Conservation (phyloP, 75 land plant species). For the Selaginella tamariscina region DNA sequence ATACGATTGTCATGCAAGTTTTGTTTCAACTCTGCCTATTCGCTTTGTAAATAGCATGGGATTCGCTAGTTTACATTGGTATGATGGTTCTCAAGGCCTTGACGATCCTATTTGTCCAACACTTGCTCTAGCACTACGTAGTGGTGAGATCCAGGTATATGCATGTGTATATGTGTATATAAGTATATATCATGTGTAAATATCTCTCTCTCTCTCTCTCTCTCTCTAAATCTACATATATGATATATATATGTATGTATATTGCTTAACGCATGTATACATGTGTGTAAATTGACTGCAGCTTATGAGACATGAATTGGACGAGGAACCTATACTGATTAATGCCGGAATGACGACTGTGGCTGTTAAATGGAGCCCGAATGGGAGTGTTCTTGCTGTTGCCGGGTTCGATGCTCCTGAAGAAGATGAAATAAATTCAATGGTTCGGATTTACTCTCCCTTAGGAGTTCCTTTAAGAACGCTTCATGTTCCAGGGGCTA, state of each 20-base stretch:
- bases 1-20: conserved; percentile 25
- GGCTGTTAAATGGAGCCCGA: conserved; percentile 30
- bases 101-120: conserved; percentile 26
- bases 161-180: too few relatives aligned
- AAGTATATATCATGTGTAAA: background rate
- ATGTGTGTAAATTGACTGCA: conserved; percentile 12
- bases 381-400: conserved; percentile 30
- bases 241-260: too few relatives aligned
- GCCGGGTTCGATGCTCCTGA: conserved; percentile 23
- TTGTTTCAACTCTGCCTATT: conserved; percentile 22
- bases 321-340: conserved; percentile 30
- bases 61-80: conserved; percentile 31
- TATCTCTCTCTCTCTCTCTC: too few relatives aligned
- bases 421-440: conserved; percentile 17
- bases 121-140: conserved; percentile 24
- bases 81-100: conserved; percentile 25
- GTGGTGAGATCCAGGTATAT: conserved; percentile 30
- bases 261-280: too few relatives aligned
- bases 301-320: conserved; percentile 35
- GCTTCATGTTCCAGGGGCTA: conserved; percentile 22
- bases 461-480: conserved; percentile 28
- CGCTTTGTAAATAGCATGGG: conserved; percentile 13
- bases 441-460: conserved; percentile 29
- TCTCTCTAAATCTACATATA: too few relatives aligned
- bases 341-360: conserved; percentile 21